Conservation (phyloP, 768 basidiomycete genomes). For the Boletus reticuloceps region DNA sequence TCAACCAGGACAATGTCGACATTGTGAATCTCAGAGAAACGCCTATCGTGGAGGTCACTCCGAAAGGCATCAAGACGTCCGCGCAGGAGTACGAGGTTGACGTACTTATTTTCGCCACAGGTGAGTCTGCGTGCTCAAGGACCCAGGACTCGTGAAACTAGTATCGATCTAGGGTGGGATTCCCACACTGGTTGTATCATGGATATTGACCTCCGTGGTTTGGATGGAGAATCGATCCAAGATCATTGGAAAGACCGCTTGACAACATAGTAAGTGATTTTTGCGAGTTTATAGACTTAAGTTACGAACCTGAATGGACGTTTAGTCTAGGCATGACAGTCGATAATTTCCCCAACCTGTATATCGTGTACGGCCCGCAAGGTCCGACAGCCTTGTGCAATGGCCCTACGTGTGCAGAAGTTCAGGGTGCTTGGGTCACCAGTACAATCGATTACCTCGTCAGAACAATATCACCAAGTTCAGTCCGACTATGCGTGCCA, state of each 20-base stretch:
- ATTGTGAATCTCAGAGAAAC: constrained; percentile 7
- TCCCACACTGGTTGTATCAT: background rate
- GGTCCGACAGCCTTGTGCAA: background rate
- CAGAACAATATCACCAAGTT: constrained; percentile 10
- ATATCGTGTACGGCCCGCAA: background rate
- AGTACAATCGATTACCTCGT: background rate
- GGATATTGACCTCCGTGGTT: background rate
- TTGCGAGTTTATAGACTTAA: no score
- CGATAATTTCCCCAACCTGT: background rate
- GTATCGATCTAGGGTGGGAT: background rate
- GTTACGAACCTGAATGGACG: background rate
- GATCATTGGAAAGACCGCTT: background rate
- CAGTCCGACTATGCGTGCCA: constrained; percentile 1
- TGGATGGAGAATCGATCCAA: background rate
- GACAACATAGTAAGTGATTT: background rate
- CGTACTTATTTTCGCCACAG: constrained; percentile 6
- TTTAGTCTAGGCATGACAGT: background rate
- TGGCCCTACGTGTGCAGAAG: background rate
- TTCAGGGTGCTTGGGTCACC: background rate
- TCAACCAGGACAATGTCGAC: constrained; percentile 6
- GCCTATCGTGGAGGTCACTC: constrained; percentile 8
- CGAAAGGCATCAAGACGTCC: constrained; percentile 6
- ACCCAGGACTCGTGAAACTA: background rate
- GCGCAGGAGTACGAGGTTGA: constrained; percentile 8
- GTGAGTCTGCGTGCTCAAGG: background rate